Conservation (phyloP, 768 basidiomycete species). For the Termitomyces sp. region DNA sequence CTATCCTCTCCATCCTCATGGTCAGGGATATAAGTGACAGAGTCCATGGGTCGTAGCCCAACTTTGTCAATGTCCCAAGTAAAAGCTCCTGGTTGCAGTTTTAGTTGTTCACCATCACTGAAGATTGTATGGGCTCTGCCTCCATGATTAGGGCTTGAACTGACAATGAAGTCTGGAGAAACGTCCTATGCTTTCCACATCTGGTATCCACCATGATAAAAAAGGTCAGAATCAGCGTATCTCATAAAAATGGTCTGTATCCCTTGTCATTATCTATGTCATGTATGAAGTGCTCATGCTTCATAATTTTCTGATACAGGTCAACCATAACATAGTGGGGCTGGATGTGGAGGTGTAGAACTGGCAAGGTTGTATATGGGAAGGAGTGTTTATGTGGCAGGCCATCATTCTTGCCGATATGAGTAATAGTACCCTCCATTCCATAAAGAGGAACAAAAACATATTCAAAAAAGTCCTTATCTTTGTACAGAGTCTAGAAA, state of each 20-base stretch:
- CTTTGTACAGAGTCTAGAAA: not conserved
- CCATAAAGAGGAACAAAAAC: not conserved
- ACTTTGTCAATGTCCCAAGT: not conserved
- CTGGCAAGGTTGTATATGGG: not conserved
- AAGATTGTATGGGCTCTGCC: too few relatives aligned
- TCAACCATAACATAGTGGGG: not conserved
- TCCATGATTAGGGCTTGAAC: not conserved
- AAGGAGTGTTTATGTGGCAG: not conserved
- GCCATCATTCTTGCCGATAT: not conserved
- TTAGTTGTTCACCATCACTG: too few relatives aligned
- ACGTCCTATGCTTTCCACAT: not conserved
- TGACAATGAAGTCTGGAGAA: not conserved
- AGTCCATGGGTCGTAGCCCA: not conserved
- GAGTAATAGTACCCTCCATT: not conserved
- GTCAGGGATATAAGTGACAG: not conserved
- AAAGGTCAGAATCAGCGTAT: not conserved
- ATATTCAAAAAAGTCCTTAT: not conserved
- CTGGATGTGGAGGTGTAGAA: not conserved
- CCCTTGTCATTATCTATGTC: not conserved
- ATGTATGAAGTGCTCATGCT: not conserved
- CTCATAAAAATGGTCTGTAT: not conserved
- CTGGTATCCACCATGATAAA: not conserved
- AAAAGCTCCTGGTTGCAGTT: not conserved
- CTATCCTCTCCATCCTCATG: not conserved
- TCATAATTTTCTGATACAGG: not conserved